Evolutionary conservation across 2,329 filamentous ascomycete species (phyloP).

Genomic region (Fusarium bactridioides): DNA sequence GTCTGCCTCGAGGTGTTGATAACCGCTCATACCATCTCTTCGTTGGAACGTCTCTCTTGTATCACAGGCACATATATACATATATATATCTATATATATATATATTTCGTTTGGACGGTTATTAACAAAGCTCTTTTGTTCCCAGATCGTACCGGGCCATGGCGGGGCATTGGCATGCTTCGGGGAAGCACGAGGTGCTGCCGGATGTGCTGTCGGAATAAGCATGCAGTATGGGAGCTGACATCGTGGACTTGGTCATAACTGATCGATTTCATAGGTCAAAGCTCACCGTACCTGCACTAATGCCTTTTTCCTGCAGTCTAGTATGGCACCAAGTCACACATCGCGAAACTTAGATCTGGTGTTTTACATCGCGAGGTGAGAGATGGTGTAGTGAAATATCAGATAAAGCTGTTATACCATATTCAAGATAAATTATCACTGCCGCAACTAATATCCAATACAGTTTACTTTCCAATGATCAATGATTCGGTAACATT

Average conservation of each 20-base stretch:
- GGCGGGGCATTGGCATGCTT: conserved; percentile 32
- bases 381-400: background rate
- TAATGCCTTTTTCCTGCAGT: conserved; percentile 30
- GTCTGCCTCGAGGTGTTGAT: background rate
- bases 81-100: background rate
- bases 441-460: background rate
- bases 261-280: conserved; percentile 22
- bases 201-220: conserved; percentile 34
- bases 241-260: conserved; percentile 16
- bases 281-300: conserved; percentile 34
- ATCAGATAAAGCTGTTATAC: background rate
- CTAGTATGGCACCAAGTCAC: conserved; percentile 21
- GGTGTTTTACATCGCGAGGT: background rate
- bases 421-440: background rate
- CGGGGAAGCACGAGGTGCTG: conserved; percentile 39
- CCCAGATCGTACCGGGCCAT: conserved; percentile 17
- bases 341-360: background rate
- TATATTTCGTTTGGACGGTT: background rate
- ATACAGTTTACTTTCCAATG: background rate
- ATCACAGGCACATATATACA: background rate
- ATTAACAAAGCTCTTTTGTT: conserved; percentile 7
- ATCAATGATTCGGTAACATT: too few relatives aligned
- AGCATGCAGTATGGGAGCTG: conserved; percentile 35
- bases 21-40: background rate
- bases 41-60: background rate